Percentiles rank a stretch among this genome's conserved stretches.
phyloP scores from a whole-genome alignment of 1,284 basidiomycete genomes.

The Uromyces viciae-fabae region DNA sequence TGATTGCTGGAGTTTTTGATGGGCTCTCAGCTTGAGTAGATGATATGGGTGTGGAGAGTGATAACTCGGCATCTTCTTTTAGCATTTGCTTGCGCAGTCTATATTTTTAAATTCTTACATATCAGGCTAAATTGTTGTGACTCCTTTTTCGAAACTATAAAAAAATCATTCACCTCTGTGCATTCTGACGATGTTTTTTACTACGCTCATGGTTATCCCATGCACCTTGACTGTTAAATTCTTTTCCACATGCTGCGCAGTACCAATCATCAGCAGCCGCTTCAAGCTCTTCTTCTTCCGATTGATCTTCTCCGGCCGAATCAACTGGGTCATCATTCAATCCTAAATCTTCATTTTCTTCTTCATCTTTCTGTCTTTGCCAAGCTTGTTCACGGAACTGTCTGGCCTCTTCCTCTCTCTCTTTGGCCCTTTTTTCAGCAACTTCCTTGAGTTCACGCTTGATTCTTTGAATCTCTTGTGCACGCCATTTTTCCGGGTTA shows the following conservation, averaged over 20 bases:
- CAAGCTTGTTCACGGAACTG: slow-evolving; percentile 53
- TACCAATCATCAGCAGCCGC: slow-evolving; percentile 63
- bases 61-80: slow-evolving; percentile 34
- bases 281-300: slow-evolving; percentile 46
- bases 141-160: not conserved
- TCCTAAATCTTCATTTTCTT: slow-evolving; percentile 48
- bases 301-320: slow-evolving; percentile 56
- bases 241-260: slow-evolving; percentile 91
- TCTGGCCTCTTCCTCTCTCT: slow-evolving; percentile 50
- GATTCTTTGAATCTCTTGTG: slow-evolving; percentile 36
- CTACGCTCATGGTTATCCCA: slow-evolving; percentile 96
- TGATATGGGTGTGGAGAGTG: not conserved
- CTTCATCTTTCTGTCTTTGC: slow-evolving; percentile 48
- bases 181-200: slow-evolving; percentile 86
- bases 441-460: slow-evolving; percentile 48
- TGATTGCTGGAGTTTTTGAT: not conserved
- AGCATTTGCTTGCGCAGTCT: slow-evolving; percentile 41
- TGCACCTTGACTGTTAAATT: slow-evolving; percentile 83
- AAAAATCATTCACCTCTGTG: slow-evolving; percentile 61
- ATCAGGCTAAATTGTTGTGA: not conserved
- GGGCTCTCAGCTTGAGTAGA: not conserved
- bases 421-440: slow-evolving; percentile 48
- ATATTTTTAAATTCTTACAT: not conserved
- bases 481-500: slow-evolving; percentile 50
- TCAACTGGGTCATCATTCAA: slow-evolving; percentile 71